phyloP scores from a whole-genome alignment of 257 asterid genomes.

The Osmanthus fragrans region DNA sequence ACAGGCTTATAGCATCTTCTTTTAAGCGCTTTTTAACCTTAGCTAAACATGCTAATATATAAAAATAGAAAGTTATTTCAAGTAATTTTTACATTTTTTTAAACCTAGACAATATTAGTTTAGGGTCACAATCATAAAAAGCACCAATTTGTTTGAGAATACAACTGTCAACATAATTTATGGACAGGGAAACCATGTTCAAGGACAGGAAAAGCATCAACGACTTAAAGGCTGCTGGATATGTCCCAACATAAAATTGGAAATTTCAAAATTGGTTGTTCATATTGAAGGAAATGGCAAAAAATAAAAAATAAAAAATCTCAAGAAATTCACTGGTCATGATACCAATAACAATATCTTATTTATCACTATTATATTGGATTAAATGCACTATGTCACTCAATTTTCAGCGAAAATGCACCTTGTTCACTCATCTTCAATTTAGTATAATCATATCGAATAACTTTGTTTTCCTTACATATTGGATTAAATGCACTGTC shows the following conservation, averaged over 20 bases:
- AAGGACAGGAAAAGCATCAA: not conserved
- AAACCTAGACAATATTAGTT: slow-evolving; percentile 18
- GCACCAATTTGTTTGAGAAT: slow-evolving; percentile 3
- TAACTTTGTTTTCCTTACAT: too few relatives aligned
- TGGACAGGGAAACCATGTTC: not conserved
- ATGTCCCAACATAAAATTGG: not conserved
- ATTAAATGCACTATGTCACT: too few relatives aligned
- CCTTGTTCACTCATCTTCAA: too few relatives aligned
- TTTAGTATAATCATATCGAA: too few relatives aligned
- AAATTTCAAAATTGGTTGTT: not conserved
- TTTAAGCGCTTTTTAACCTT: too few relatives aligned
- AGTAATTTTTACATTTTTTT: too few relatives aligned
- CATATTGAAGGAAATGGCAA: not conserved
- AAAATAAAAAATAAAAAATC: not conserved
- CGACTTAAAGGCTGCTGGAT: not conserved
- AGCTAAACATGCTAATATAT: too few relatives aligned
- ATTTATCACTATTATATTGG: too few relatives aligned
- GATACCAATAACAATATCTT: too few relatives aligned
- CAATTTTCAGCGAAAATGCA: too few relatives aligned
- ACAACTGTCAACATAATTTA: not conserved
- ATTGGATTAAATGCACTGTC: too few relatives aligned
- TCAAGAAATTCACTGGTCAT: not conserved
- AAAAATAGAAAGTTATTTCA: too few relatives aligned
- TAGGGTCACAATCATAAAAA: slow-evolving; percentile 34
- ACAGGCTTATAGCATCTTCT: not conserved